Evolutionary conservation across 768 basidiomycete species (phyloP), one percentile per base, ranked within the genome.

Genomic region (Phylloporus rhodoxanthus): DNA sequence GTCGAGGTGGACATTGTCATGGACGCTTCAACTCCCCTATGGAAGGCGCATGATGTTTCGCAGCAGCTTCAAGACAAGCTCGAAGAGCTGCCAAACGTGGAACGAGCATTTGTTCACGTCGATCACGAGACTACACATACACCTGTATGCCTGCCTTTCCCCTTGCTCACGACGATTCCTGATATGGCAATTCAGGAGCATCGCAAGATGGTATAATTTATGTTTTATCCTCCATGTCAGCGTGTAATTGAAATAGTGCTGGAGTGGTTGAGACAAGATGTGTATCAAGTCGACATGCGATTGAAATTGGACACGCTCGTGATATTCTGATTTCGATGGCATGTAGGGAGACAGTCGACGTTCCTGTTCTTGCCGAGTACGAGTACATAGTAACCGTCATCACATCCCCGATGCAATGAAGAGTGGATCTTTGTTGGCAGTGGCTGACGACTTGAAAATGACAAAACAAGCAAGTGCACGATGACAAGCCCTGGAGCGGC

Each of bases 1-100:
- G 93, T 97, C 39, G 96, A 98, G 68, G 77, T 98, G 13, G 96
- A 99, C 66, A 80, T 97, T 40, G 94, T 97, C 37, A 89, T 97
- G 85, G 78, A 84, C 52, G 85, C 85, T 9, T 81, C 81, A 50
- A 96, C 92, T 21, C 90, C 92, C 0, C 72, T 98, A 1, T 90
- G 86, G 84, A 85, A 84, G 65, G 89, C 91, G 17, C 90, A 92
- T 63, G 90, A 92, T 64, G 62, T 90, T 51, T 85, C 85, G 57
- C 89, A 92, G 66, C 76, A 84, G 54, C 69, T 92, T 15, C 90
- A 92, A 62, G 91, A 92, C 62, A 90, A 87, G 69, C 82, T 96
- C 41, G 93, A 96, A 63, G 78, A 81, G 14, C 71, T 96, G 33
- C 91, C 92, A 2, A 87, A 90, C 59, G 93, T 96, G 37, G 92